phyloP scores from a whole-genome alignment of 441 rosid genomes.

The Capsella rubella region DNA sequence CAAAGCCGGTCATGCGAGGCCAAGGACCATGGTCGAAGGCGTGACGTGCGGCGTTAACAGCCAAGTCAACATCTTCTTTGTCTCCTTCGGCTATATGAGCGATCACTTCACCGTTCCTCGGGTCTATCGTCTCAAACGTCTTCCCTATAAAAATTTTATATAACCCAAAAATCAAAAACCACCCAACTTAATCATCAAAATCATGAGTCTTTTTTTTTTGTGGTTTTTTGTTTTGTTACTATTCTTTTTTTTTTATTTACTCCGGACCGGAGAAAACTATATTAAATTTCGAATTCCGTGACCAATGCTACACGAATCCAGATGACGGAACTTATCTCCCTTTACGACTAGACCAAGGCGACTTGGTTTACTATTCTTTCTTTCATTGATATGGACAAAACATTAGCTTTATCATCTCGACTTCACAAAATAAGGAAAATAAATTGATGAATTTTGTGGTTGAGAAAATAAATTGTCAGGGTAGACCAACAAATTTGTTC shows the following conservation, averaged over 20 bases:
- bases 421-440: not conserved
- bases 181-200: slow-evolving; percentile 2
- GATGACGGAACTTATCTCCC: no score
- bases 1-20: slow-evolving; percentile 81
- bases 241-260: no score
- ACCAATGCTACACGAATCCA: no score
- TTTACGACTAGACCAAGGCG: no score
- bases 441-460: slow-evolving; percentile 11
- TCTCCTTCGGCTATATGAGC: slow-evolving; percentile 69
- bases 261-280: no score
- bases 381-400: slow-evolving; percentile 9
- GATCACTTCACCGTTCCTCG: slow-evolving; percentile 66
- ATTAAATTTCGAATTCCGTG: no score
- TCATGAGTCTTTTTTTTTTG: not conserved
- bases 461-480: slow-evolving; percentile 24
- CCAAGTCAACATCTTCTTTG: slow-evolving; percentile 73
- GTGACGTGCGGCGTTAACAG: slow-evolving; percentile 78
- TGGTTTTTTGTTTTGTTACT: no score
- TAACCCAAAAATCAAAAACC: slow-evolving; percentile 16
- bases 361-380: no score
- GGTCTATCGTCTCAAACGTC: slow-evolving; percentile 78
- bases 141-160: slow-evolving; percentile 42
- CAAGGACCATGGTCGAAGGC: slow-evolving; percentile 90
- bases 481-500: slow-evolving; percentile 18
- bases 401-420: not conserved